Conservation (phyloP, 225 moss, liverwort and hornwort genomes). For the Takakia lepidozioides region DNA sequence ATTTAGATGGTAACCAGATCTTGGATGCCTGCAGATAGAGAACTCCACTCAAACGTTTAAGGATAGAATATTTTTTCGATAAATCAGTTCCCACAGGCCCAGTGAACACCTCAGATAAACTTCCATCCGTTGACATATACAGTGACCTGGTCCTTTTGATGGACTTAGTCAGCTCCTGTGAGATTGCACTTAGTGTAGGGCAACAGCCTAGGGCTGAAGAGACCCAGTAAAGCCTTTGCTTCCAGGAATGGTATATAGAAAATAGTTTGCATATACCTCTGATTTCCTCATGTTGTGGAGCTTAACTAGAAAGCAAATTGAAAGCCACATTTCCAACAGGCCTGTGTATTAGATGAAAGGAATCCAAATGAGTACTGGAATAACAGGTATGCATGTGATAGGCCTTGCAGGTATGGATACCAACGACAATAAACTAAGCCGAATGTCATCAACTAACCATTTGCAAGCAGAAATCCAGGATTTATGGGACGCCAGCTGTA, state of each 20-base stretch:
- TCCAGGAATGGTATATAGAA: too few relatives aligned
- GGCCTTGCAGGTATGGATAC: not conserved
- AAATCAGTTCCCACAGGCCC: not conserved
- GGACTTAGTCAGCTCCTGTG: too few relatives aligned
- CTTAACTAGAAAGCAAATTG: too few relatives aligned
- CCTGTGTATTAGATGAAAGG: not conserved
- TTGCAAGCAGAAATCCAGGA: slow-evolving; percentile 88
- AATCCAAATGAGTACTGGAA: not conserved
- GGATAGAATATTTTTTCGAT: not conserved
- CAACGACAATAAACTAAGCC: not conserved
- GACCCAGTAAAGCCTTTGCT: not conserved
- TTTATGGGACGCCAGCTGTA: slow-evolving; percentile 68
- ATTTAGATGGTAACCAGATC: slow-evolving; percentile 56
- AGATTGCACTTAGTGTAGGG: too few relatives aligned
- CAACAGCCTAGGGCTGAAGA: not conserved
- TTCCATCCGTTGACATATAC: too few relatives aligned
- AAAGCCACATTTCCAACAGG: too few relatives aligned
- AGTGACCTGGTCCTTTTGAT: too few relatives aligned
- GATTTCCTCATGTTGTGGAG: too few relatives aligned
- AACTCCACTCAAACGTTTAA: not conserved
- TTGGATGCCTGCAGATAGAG: slow-evolving; percentile 47
- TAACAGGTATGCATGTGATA: not conserved
- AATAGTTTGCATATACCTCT: too few relatives aligned
- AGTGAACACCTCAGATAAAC: not conserved
- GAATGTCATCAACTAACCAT: slow-evolving; percentile 36